These are phyloP conservation scores for Penicillium olsonii DNA, from an alignment of 2,329 filamentous ascomycete species.

Conservation along the genomic window DNA sequence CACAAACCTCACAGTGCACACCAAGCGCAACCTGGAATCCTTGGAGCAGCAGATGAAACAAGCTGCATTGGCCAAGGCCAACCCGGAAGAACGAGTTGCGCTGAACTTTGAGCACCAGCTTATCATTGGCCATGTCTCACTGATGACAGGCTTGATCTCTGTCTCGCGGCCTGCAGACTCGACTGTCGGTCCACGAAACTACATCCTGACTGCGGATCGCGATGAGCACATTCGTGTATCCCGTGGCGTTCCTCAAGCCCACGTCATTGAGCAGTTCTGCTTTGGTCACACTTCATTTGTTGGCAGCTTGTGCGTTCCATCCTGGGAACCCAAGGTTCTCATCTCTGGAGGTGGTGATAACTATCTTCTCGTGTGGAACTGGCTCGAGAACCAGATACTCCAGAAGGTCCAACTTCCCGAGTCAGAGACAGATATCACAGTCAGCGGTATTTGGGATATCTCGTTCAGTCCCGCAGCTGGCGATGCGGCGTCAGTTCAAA, in stretches of 20 bases:
- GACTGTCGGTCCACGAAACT: conserved; percentile 53
- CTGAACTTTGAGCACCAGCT: conserved; percentile 71
- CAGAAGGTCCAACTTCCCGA: conserved; percentile 34
- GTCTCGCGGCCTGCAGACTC: conserved; percentile 50
- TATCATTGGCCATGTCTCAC: conserved; percentile 89
- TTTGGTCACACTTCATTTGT: conserved; percentile 87
- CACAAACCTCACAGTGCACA: conserved; percentile 62
- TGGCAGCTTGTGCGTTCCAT: conserved; percentile 69
- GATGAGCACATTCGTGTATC: conserved; percentile 89
- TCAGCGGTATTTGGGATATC: conserved; percentile 54
- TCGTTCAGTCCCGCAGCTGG: conserved; percentile 24
- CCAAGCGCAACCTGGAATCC: conserved; percentile 59
- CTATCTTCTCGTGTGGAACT: conserved; percentile 79
- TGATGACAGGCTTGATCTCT: conserved; percentile 76
- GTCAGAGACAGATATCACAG: conserved; percentile 39
- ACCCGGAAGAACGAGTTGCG: conserved; percentile 49
- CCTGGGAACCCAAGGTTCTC: conserved; percentile 60
- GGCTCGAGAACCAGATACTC: conserved; percentile 53
- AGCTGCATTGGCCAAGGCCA: conserved; percentile 42
- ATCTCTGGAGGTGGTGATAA: conserved; percentile 87
- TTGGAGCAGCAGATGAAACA: conserved; percentile 58
- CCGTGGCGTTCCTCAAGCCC: conserved; percentile 75
- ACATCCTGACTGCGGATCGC: conserved; percentile 68
- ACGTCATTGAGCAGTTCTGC: conserved; percentile 88
- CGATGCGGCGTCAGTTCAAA: conserved; percentile 15